Conservation (phyloP, 139 green algal species). For the Chlamydomonas sp. region DNA sequence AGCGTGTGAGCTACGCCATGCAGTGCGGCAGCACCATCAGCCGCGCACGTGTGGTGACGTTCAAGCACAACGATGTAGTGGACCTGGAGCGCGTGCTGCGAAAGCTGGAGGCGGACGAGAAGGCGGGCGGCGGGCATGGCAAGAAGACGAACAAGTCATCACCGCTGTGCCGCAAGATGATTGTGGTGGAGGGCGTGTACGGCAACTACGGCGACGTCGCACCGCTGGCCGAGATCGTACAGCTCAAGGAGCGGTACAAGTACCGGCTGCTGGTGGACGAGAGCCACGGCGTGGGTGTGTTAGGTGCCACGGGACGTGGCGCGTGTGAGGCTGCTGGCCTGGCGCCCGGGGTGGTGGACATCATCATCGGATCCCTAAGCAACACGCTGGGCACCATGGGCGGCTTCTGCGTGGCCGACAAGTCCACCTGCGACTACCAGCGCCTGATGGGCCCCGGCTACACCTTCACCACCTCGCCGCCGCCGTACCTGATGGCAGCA, state of each 20-base stretch:
- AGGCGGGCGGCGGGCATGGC: conserved; percentile 22
- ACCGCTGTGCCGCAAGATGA: conserved; percentile 86
- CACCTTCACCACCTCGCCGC: conserved; percentile 93
- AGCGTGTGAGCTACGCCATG: conserved; percentile 73
- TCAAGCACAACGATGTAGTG: conserved; percentile 94
- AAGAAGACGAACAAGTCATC: neutral
- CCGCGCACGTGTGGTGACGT: conserved; percentile 76
- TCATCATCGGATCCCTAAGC: conserved; percentile 86
- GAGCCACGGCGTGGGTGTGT: conserved; percentile 84
- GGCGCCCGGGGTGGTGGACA: conserved; percentile 63
- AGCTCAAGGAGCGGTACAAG: conserved; percentile 84
- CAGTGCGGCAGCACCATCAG: conserved; percentile 81
- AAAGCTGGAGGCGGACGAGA: conserved; percentile 60
- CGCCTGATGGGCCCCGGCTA: conserved; percentile 89
- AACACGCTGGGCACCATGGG: conserved; percentile 84
- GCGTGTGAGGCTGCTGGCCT: conserved; percentile 86
- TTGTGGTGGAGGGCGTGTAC: conserved; percentile 95
- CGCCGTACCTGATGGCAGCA: conserved; percentile 88
- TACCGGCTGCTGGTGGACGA: conserved; percentile 96
- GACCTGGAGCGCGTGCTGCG: conserved; percentile 85
- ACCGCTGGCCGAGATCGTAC: conserved; percentile 78
- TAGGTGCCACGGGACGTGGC: conserved; percentile 85
- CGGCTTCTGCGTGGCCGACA: conserved; percentile 58
- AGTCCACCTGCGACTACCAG: conserved; percentile 90
- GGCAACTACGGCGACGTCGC: conserved; percentile 81